A percentile compares a stretch with the other conserved stretches of the same genome.
Evolutionary conservation across 2,329 filamentous ascomycete species (phyloP).

Genomic region (Colletotrichum shisoi): DNA sequence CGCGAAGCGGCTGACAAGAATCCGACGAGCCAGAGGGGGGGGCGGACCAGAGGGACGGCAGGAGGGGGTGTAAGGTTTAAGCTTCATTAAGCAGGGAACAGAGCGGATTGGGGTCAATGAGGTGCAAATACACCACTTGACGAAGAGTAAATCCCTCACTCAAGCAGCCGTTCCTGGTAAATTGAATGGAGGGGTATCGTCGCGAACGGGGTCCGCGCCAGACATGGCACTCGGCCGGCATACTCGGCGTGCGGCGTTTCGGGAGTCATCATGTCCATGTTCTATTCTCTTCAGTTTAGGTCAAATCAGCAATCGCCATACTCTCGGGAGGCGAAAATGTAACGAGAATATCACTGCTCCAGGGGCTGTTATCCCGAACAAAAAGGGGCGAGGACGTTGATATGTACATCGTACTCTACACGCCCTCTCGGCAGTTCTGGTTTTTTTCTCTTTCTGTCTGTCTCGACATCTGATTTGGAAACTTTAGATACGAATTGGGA

Average conservation of each 20-base stretch:
- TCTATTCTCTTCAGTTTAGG: background rate
- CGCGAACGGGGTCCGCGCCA: slow-evolving; percentile 16
- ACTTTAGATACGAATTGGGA: slow-evolving; percentile 8
- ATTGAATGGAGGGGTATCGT: slow-evolving; percentile 1
- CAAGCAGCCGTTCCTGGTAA: slow-evolving; percentile 8
- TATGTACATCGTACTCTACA: background rate
- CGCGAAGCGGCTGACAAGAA: slow-evolving; percentile 32
- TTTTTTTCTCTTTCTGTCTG: too few species aligned
- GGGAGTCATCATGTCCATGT: background rate
- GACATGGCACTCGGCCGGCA: slow-evolving; percentile 19
- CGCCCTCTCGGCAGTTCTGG: background rate
- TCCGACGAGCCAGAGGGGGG: background rate
- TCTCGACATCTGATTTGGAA: slow-evolving; percentile 9
- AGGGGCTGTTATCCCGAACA: background rate
- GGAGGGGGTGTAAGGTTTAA: background rate
- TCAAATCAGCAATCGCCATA: slow-evolving; percentile 14
- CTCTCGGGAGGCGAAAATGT: background rate
- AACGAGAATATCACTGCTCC: slow-evolving; percentile 11
- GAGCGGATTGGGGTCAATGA: background rate
- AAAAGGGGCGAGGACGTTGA: background rate
- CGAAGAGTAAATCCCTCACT: slow-evolving; percentile 13
- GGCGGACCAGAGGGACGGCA: too few species aligned
- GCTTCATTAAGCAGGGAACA: background rate
- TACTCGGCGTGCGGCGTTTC: slow-evolving; percentile 30
- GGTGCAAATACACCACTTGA: background rate